These are phyloP conservation scores for Chlamydomonas reinhardtii DNA, from an alignment of 163 green algal species.

Conservation along the genomic window DNA sequence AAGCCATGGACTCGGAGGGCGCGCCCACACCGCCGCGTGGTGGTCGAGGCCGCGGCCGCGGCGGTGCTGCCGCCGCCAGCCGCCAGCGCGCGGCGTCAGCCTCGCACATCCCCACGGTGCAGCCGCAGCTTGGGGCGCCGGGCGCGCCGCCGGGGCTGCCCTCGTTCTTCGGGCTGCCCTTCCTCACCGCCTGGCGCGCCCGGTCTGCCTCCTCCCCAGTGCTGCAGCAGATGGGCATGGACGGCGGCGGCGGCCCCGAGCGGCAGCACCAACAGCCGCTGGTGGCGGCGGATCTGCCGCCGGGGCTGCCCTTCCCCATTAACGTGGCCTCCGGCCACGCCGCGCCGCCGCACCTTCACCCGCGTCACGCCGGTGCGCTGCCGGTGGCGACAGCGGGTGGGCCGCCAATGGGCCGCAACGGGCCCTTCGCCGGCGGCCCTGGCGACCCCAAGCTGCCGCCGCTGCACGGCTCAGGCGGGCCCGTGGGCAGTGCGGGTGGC, in stretches of 20 bases:
- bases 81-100: not conserved
- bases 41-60: not conserved
- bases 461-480: too few species aligned
- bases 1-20: not conserved
- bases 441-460: too few species aligned
- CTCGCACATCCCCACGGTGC: not conserved
- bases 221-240: not conserved
- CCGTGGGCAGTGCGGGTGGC: too few species aligned
- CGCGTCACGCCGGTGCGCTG: not conserved
- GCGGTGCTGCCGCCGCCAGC: not conserved
- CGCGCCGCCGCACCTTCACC: too few species aligned
- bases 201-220: not conserved
- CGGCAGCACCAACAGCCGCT: too few species aligned
- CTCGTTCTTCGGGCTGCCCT: not conserved
- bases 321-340: too few species aligned
- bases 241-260: too few species aligned
- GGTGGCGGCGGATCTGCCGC: too few species aligned
- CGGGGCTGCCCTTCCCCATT: too few species aligned
- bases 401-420: not conserved
- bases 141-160: not conserved
- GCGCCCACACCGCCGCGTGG: not conserved
- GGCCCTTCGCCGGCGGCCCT: too few species aligned
- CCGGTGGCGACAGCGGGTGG: not conserved
- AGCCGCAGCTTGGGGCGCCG: not conserved
- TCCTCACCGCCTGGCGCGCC: conserved; percentile 3